Base-by-base conservation (phyloP, 768 basidiomycete species). In the Pholiota conissans region DNA sequence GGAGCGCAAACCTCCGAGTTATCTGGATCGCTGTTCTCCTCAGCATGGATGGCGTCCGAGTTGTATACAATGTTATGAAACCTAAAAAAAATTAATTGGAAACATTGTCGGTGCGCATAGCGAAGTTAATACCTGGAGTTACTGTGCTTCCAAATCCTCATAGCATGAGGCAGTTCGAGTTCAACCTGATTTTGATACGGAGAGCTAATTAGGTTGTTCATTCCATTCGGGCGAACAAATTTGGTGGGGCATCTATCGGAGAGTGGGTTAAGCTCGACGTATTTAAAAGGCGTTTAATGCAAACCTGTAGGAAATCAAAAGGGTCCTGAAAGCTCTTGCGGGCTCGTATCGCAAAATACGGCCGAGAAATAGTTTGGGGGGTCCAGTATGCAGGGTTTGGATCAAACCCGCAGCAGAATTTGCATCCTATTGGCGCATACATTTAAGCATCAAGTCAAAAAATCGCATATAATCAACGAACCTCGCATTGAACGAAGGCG, bases 401-500 rank as follows among this genome's bases (percentile, higher is more conserved):
- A 92, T 84, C 59, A 91, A 75, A 42, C 71, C 69, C 20, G 81
- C 74, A 1, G 90, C 89, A 2, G 84, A 76, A 14, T 72, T 67
- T 3, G 85, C 76, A 61, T 85, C 77, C 90, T 91, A 60, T 40
- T n/a, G 58, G 40, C 61, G 56, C 58, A 59, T 58, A 63, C 63
- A 62, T 54, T 53, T 62, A 39, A 54, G 55, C 42, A 56, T 52
- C 45, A 24, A 20, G 45, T 29, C 35, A 54, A 61, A 37, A 27
- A 22, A 29, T 26, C 13, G 13, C 50, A 50, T 50, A 32, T 26
- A 1, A 22, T 55, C 48, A 16, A 42, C 77, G 42, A 65, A 91
- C 91, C 78, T 90, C 82, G 78, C 90, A 92, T 72, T 93, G 91
- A 22, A 91, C 86, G 69, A 93, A 93, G 56, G 91, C 91, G 66